Conservation (phyloP, 2,329 filamentous ascomycete genomes). For the Paecilomyces formosus region DNA sequence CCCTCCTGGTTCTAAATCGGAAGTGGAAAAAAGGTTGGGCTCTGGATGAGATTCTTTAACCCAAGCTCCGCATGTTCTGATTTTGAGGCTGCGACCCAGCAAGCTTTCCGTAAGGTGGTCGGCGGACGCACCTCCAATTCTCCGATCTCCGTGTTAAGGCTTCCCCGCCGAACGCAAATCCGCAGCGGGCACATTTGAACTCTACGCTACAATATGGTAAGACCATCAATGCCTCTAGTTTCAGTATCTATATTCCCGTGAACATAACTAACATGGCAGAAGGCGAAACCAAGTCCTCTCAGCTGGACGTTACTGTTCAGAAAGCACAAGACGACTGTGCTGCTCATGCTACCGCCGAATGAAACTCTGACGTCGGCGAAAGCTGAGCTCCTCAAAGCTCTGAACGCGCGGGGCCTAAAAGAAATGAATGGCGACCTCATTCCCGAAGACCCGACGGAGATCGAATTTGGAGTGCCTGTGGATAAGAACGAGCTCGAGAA, state of each 20-base stretch:
- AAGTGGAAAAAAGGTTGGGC: not conserved
- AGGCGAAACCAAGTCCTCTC: constrained; percentile 33
- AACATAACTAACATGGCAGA: not conserved
- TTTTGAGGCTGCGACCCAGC: not conserved
- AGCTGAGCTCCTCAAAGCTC: constrained; percentile 49
- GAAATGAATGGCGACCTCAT: constrained; percentile 31
- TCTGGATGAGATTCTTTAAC: not conserved
- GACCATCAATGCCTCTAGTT: not conserved
- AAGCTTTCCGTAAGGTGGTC: not conserved
- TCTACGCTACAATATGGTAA: constrained; percentile 8
- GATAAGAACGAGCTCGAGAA: constrained; percentile 42
- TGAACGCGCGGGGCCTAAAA: constrained; percentile 39
- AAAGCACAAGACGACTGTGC: constrained; percentile 62
- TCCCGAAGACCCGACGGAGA: constrained; percentile 31
- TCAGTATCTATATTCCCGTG: not conserved
- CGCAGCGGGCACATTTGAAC: not conserved
- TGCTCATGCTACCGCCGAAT: constrained; percentile 56
- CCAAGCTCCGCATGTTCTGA: not conserved
- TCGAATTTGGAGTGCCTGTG: constrained; percentile 41
- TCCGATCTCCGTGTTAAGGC: constrained; percentile 1
- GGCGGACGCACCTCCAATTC: not conserved
- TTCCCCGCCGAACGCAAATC: not conserved
- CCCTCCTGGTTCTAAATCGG: not conserved
- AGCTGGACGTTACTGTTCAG: constrained; percentile 64
- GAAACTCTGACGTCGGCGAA: constrained; percentile 53